Evolutionary conservation across 305 asterid species (phyloP).

Genomic region (Nicotiana rustica): DNA sequence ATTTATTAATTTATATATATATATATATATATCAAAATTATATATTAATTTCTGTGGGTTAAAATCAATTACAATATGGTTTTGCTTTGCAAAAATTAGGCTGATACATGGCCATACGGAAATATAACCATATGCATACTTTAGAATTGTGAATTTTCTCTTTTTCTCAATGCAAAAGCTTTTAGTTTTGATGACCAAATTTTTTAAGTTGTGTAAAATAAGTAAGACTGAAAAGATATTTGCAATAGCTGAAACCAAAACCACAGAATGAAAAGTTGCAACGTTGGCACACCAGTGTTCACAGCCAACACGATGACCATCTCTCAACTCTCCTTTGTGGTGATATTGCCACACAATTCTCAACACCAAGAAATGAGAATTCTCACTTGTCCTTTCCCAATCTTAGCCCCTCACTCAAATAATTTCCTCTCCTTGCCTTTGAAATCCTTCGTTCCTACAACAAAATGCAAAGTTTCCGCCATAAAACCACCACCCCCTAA

Average conservation of each 20-base stretch:
- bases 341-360: background rate
- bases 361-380: slow-evolving; percentile 43
- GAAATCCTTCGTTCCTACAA: slow-evolving; percentile 29
- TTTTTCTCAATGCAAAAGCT: no score
- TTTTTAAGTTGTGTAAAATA: no score
- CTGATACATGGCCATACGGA: no score
- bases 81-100: no score
- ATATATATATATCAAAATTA: no score
- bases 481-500: slow-evolving; percentile 71
- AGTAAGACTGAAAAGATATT: background rate
- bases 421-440: slow-evolving; percentile 28
- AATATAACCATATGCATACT: no score
- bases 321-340: background rate
- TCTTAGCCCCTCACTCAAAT: slow-evolving; percentile 35
- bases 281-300: slow-evolving; percentile 2
- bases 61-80: no score
- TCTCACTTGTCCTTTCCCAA: slow-evolving; percentile 49
- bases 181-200: no score
- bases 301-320: background rate
- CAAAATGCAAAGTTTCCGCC: slow-evolving; percentile 37
- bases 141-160: no score
- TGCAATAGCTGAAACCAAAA: slow-evolving; percentile 5
- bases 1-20: no score
- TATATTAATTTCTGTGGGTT: no score
- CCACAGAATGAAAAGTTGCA: slow-evolving; percentile 13